Base-by-base conservation (phyloP, 1,139 yeast species). In the Lodderomyces beijingensis region DNA sequence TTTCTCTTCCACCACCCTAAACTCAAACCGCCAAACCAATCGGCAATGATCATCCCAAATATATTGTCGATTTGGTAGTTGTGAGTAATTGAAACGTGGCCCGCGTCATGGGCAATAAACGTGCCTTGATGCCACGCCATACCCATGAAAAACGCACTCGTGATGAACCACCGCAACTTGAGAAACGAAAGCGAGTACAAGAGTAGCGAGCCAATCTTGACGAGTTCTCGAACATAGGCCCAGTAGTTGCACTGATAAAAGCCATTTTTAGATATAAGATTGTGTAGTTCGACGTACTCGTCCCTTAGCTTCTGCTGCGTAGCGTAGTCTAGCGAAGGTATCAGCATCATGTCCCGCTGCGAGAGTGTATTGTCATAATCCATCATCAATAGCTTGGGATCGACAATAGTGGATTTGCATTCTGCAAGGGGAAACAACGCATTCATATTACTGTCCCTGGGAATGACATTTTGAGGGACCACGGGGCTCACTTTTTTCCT, bases 1-100 rank as follows among this genome's bases (percentile, higher is more conserved):
- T 84, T 87, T 33, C 91, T 69, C 49, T 87, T 88, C 96, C 96
- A 87, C 96, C 96, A 87, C 2, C 95, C 95, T 24, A 86, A 55
- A 33, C 95, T 84, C 33, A 87, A 64, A 0, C 96, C 96, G n/a
- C 96, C 96, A 36, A 79, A 58, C 65, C 73, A 86, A 44, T 84
- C 77, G 2, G 95, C 95, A 32, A 87, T 63, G 1, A 77, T 27
- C 57, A 79, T 75, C 1, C 95, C 95, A 41, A 84, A 65, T 8
- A 82, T 51, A 49, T 81, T 87, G 54, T 87, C 96, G n/a, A 74
- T 32, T 46, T 80, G 82, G 55, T 82, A 87, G 47, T 83, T 67
- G 54, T 87, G 96, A 0, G 94, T 80, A 33, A 87, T 81, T 1
- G 87, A 73, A 18, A 84, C 73, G 53, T 87, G 96, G 3, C 95